phyloP scores from a whole-genome alignment of 495 filamentous ascomycete genomes.

The Tirmania nivea region DNA sequence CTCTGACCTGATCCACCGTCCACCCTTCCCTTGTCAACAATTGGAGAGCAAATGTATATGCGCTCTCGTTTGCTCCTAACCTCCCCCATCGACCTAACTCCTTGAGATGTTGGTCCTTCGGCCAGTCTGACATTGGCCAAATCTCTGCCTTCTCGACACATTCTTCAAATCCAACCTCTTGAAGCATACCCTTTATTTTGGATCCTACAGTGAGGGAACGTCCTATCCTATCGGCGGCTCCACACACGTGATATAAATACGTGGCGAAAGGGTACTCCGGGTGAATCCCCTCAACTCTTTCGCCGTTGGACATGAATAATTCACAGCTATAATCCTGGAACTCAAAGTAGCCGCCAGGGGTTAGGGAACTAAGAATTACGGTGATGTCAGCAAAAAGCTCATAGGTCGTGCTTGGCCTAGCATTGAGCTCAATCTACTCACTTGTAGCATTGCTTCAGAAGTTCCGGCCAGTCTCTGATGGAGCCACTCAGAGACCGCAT shows the following conservation, averaged over 20 bases:
- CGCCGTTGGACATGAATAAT: constrained; percentile 26
- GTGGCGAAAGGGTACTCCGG: constrained; percentile 6
- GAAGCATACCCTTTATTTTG: constrained; percentile 1
- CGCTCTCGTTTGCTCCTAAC: too few species aligned
- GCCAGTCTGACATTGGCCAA: constrained; percentile 8
- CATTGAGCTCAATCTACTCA: neutral
- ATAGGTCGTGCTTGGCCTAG: neutral
- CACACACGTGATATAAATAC: neutral
- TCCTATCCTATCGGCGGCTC: neutral
- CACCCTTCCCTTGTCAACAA: too few species aligned
- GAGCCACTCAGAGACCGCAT: constrained; percentile 32
- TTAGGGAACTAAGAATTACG: constrained; percentile 18
- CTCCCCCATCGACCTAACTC: constrained; percentile 7
- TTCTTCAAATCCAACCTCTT: constrained; percentile 8
- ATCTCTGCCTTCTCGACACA: neutral
- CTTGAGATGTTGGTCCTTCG: constrained; percentile 6
- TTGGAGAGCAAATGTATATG: too few species aligned
- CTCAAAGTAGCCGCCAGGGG: constrained; percentile 32
- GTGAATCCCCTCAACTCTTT: constrained; percentile 15
- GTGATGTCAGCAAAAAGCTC: constrained; percentile 1
- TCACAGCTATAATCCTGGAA: constrained; percentile 27
- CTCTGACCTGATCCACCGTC: too few species aligned
- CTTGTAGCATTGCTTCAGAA: constrained; percentile 24
- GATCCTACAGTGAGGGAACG: constrained; percentile 2
- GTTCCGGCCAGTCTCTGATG: constrained; percentile 32